Base-by-base conservation (phyloP, 2,329 filamentous ascomycete genomes). In the Nemania diffusa region DNA sequence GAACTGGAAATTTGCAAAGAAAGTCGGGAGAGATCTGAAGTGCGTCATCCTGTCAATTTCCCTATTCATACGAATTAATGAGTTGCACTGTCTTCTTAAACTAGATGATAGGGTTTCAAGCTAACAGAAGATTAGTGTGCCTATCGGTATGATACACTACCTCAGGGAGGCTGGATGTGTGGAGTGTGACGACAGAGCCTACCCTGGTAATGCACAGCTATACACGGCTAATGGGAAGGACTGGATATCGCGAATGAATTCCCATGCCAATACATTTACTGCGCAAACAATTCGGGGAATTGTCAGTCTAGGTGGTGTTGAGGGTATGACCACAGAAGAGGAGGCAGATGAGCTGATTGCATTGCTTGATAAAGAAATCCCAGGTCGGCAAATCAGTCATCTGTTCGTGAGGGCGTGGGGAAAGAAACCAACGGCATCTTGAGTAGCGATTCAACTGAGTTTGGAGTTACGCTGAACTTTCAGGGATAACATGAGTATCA, bases 331-430 rank as follows among this genome's bases (percentile, higher is more conserved):
- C 2, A 70, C 62, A 11, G 42, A 68, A 24, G 32, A 68, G 26
- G 67, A 71, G n/a, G 68, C 58, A 1, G 62, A 62, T 48, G 67
- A 64, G 27, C 34, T 71, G 7, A 53, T 71, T 7, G 59, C 64
- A 27, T 4, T 44, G 15, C 48, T 55, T 24, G 13, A 64, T 2
- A 27, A 61, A 20, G 67, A 71, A 0, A 53, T 70, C 11, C 55
- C 11, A 9, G 59, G 65, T 55, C 51, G 50, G 5, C 68, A 62
- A 13, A 15, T 71, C 7, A 52, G 68, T 26, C 27, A 60, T 56
- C 7, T 70, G 6, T 58, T 70, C 13, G 27, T 62, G 2, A 67
- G 69, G 20, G 68, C 69, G n/a, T 71, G 69, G 69, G 69, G 69
- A 5, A 67, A 34, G 52, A 71, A 68, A 27, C 60, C 65, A 13